These are phyloP conservation scores for Kwoniella sp. DNA, from an alignment of 768 basidiomycete species.

Conservation along the genomic window DNA sequence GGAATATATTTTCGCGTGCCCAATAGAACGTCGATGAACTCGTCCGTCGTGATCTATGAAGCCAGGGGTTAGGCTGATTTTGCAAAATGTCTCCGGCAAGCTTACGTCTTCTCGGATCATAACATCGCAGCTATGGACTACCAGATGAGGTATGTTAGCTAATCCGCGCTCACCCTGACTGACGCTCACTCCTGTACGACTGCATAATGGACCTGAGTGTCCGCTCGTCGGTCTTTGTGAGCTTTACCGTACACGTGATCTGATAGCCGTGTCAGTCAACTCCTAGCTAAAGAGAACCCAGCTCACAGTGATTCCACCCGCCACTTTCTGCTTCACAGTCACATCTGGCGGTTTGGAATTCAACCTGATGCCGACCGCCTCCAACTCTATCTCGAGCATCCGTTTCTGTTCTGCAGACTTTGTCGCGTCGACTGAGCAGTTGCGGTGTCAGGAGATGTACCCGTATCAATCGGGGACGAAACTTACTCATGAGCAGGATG, in stretches of 20 bases:
- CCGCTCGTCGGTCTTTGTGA: constrained; percentile 91
- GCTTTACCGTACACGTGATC: constrained; percentile 85
- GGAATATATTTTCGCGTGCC: constrained; percentile 94
- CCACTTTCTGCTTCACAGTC: constrained; percentile 87
- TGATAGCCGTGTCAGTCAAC: too few relatives aligned
- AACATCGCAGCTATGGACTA: constrained; percentile 69
- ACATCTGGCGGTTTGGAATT: constrained; percentile 87
- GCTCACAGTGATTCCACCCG: constrained; percentile 78
- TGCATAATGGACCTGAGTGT: constrained; percentile 89
- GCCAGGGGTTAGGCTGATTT: background rate
- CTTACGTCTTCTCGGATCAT: constrained; percentile 96
- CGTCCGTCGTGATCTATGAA: constrained; percentile 80
- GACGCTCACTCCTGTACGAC: constrained; percentile 67
- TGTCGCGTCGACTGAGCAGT: constrained; percentile 46
- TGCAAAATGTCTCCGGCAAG: constrained; percentile 15
- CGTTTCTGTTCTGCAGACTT: constrained; percentile 72
- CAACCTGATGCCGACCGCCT: constrained; percentile 91
- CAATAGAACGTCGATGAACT: constrained; percentile 97
- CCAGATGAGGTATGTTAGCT: background rate
- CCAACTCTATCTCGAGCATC: constrained; percentile 85
- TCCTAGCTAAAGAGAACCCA: background rate
- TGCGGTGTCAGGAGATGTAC: background rate
- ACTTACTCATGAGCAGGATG: constrained; percentile 59
- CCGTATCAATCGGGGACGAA: too few relatives aligned
- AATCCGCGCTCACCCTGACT: too few relatives aligned